Conservation (phyloP, 2,329 filamentous ascomycete species). For the Aureobasidium sp. region DNA sequence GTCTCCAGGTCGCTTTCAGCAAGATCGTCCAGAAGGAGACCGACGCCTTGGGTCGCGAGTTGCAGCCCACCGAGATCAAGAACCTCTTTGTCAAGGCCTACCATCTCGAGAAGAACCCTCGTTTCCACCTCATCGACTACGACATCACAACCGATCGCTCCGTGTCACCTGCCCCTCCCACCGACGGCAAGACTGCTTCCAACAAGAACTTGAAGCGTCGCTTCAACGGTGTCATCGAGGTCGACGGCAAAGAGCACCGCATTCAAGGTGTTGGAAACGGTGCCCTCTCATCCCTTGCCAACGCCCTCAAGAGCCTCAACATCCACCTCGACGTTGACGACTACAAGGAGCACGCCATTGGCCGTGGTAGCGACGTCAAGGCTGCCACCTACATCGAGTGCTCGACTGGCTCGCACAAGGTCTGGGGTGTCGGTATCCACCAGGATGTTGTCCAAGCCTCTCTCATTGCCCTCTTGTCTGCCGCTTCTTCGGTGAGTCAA, state of each 20-base stretch:
- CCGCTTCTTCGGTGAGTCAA: constrained; percentile 71
- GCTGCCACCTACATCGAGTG: constrained; percentile 96
- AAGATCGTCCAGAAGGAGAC: constrained; percentile 76
- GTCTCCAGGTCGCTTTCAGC: constrained; percentile 85
- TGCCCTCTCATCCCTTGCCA: constrained; percentile 80
- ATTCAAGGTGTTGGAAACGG: constrained; percentile 80
- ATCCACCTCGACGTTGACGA: constrained; percentile 86
- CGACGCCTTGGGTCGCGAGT: constrained; percentile 74
- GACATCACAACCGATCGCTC: constrained; percentile 80
- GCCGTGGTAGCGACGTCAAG: constrained; percentile 69
- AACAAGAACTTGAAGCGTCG: constrained; percentile 71
- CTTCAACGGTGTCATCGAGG: constrained; percentile 76
- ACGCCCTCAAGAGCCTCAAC: constrained; percentile 69
- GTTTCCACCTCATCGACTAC: constrained; percentile 86
- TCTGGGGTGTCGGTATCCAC: constrained; percentile 89
- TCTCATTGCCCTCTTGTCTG: constrained; percentile 76
- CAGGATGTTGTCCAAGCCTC: constrained; percentile 88
- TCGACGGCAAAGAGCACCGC: constrained; percentile 72
- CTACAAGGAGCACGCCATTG: constrained; percentile 95
- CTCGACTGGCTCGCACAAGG: constrained; percentile 60
- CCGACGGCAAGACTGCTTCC: constrained; percentile 63
- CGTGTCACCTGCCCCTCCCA: constrained; percentile 61
- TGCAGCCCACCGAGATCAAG: constrained; percentile 76
- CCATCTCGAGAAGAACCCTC: constrained; percentile 73
- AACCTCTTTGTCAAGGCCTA: constrained; percentile 84